phyloP scores from a whole-genome alignment of 306 rosid genomes.

The Castanea crenata region DNA sequence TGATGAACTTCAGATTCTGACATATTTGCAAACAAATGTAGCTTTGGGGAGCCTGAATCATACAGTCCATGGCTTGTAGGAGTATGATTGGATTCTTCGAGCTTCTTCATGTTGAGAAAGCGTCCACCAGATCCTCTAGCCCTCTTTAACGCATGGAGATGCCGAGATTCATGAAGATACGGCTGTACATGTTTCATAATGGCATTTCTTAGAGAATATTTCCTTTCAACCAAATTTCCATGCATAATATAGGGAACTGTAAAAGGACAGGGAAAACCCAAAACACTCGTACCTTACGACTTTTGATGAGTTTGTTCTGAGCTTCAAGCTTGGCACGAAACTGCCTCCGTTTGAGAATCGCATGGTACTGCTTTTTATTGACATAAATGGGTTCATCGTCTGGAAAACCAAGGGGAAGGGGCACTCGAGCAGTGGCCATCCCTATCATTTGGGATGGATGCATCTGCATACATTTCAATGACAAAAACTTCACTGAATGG shows the following conservation, averaged over 20 bases:
- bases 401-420: conserved; percentile 44
- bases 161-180: conserved; percentile 75
- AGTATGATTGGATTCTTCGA: conserved; percentile 25
- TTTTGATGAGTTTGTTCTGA: conserved; percentile 65
- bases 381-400: conserved; percentile 66
- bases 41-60: conserved; percentile 18
- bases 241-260: neutral
- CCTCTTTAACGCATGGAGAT: conserved; percentile 67
- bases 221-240: neutral
- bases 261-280: neutral
- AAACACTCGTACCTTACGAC: conserved; percentile 52
- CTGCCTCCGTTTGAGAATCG: conserved; percentile 82
- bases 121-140: conserved; percentile 80
- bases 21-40: conserved; percentile 26
- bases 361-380: conserved; percentile 86
- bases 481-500: conserved; percentile 22
- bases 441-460: conserved; percentile 46
- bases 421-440: conserved; percentile 44
- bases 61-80: conserved; percentile 25
- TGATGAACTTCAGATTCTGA: conserved; percentile 31
- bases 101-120: conserved; percentile 52
- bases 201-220: conserved; percentile 5
- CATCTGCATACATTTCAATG: conserved; percentile 23
- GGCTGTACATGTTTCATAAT: conserved; percentile 46
- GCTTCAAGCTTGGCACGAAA: conserved; percentile 91